These are phyloP conservation scores for Apiospora saccharicola DNA, from an alignment of 2,329 filamentous ascomycete species.

Conservation along the genomic window DNA sequence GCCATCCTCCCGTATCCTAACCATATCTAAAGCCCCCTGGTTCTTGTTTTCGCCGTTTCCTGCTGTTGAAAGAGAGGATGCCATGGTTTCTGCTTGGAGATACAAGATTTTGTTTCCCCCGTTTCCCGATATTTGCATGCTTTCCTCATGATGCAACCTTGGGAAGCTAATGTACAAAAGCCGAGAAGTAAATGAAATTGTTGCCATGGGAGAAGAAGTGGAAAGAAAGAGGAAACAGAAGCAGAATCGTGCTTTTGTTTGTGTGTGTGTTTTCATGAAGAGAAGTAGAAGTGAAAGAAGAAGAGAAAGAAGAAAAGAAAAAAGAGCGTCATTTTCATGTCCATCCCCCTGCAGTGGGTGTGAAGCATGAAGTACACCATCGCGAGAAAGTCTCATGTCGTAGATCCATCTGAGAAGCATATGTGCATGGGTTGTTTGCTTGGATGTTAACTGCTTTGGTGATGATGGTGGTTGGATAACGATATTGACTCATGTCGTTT, in stretches of 20 bases:
- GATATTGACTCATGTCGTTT: constrained; percentile 2
- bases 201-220: neutral
- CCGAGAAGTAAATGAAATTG: neutral
- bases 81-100: neutral
- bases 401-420: neutral
- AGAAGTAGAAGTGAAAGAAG: neutral
- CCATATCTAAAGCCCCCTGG: neutral
- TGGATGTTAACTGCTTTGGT: neutral
- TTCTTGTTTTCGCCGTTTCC: neutral
- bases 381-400: constrained; percentile 8
- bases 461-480: neutral
- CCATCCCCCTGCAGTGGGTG: constrained; percentile 5
- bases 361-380: constrained; percentile 6
- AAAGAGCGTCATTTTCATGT: constrained; percentile 8
- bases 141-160: neutral
- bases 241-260: neutral
- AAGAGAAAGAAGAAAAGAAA: constrained; percentile 1
- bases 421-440: neutral
- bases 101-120: neutral
- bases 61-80: neutral
- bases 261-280: neutral
- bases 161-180: neutral
- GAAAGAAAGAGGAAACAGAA: neutral
- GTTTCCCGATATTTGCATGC: neutral
- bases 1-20: neutral